These are phyloP conservation scores for Pleurotus giganteus DNA, from an alignment of 768 basidiomycete genomes.

Conservation along the genomic window DNA sequence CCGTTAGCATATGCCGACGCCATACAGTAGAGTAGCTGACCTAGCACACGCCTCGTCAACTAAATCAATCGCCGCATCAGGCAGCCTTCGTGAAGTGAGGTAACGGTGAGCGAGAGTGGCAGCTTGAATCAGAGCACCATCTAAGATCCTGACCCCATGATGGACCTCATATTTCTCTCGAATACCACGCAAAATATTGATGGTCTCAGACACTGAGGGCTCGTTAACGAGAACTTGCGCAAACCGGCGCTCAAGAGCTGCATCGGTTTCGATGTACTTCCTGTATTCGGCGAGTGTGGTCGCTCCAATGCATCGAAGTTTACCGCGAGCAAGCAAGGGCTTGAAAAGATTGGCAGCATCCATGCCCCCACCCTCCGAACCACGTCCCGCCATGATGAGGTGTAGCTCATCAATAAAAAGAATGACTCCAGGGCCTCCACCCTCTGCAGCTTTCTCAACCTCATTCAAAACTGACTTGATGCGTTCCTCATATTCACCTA, in stretches of 20 bases:
- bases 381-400: constrained; percentile 89
- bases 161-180: constrained; percentile 93
- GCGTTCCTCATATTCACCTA: constrained; percentile 88
- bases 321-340: constrained; percentile 86
- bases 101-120: constrained; percentile 94
- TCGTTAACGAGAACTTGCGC: constrained; percentile 94
- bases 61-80: constrained; percentile 88
- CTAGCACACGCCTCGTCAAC: constrained; percentile 91
- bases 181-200: constrained; percentile 92
- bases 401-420: constrained; percentile 96
- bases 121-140: constrained; percentile 84
- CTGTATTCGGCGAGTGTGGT: constrained; percentile 92
- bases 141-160: constrained; percentile 86
- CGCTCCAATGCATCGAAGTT: constrained; percentile 76
- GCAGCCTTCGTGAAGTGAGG: constrained; percentile 74
- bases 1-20: not conserved
- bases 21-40: constrained; percentile 33
- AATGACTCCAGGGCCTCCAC: constrained; percentile 75
- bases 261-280: constrained; percentile 91
- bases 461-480: constrained; percentile 91
- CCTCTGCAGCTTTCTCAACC: constrained; percentile 83
- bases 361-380: constrained; percentile 85
- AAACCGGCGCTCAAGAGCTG: constrained; percentile 87
- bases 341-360: constrained; percentile 93
- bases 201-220: constrained; percentile 84